These are phyloP conservation scores for Bruguiera sexangula DNA, from an alignment of 345 rosid species.

Conservation along the genomic window DNA sequence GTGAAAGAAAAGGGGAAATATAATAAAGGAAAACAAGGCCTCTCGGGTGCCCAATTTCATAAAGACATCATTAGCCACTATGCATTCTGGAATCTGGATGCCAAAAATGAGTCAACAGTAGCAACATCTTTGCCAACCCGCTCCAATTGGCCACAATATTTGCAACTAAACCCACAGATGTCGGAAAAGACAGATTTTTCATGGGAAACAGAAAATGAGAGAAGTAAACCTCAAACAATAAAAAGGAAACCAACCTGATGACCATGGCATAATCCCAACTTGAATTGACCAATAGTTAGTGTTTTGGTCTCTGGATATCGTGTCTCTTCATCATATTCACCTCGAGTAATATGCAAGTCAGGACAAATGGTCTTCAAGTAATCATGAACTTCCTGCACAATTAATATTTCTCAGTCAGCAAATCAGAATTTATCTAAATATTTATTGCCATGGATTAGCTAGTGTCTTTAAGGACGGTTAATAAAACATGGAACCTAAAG, in stretches of 20 bases:
- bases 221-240: background rate
- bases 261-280: conserved; percentile 90
- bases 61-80: too few species aligned
- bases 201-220: too few species aligned
- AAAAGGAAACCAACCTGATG: conserved; percentile 62
- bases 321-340: conserved; percentile 84
- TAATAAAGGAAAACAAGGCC: too few species aligned
- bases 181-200: too few species aligned
- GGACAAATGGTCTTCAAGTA: conserved; percentile 89
- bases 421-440: background rate
- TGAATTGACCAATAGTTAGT: conserved; percentile 89
- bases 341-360: conserved; percentile 76
- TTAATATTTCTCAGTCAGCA: background rate
- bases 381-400: conserved; percentile 82
- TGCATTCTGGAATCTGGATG: too few species aligned
- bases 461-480: background rate
- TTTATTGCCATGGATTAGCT: background rate
- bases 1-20: too few species aligned
- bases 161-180: too few species aligned
- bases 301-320: conserved; percentile 83
- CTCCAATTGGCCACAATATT: too few species aligned
- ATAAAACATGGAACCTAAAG: background rate
- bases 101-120: too few species aligned
- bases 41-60: too few species aligned
- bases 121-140: too few species aligned